phyloP scores from a whole-genome alignment of 2,329 filamentous ascomycete species.

The Clarireedia paspali region DNA sequence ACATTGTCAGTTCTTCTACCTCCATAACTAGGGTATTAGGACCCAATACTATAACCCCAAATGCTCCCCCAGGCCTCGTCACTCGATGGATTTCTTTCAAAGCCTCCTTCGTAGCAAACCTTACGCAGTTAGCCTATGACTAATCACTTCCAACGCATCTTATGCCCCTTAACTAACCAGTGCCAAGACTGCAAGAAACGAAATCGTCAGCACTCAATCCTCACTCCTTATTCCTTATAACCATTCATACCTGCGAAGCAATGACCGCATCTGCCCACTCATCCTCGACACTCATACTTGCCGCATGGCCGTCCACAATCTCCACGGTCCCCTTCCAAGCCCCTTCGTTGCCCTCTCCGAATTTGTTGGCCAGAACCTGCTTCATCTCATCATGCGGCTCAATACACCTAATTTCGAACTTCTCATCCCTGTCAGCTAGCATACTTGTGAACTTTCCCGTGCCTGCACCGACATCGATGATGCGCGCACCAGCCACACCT shows the following conservation, averaged over 20 bases:
- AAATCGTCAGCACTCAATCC: slow-evolving; percentile 8
- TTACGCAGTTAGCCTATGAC: background rate
- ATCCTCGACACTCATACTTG: slow-evolving; percentile 45
- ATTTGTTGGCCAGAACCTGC: slow-evolving; percentile 49
- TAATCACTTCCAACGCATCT: background rate
- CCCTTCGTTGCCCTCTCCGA: slow-evolving; percentile 35
- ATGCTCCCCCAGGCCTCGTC: slow-evolving; percentile 48
- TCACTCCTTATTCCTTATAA: background rate
- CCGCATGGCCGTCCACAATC: slow-evolving; percentile 50
- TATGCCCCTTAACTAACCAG: slow-evolving; percentile 18
- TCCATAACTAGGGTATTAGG: background rate
- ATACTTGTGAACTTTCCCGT: slow-evolving; percentile 65
- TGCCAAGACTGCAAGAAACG: slow-evolving; percentile 40
- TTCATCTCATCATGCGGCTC: slow-evolving; percentile 63
- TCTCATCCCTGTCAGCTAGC: slow-evolving; percentile 50
- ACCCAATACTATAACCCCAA: slow-evolving; percentile 47
- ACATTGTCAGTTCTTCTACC: background rate
- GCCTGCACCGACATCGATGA: slow-evolving; percentile 60
- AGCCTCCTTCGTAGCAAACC: slow-evolving; percentile 60
- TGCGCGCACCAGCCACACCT: slow-evolving; percentile 36
- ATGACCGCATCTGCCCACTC: slow-evolving; percentile 58
- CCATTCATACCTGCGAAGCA: slow-evolving; percentile 52
- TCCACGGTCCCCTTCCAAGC: slow-evolving; percentile 43
- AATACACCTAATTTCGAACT: slow-evolving; percentile 51
- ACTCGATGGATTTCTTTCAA: slow-evolving; percentile 61